Conservation (phyloP, 768 basidiomycete genomes). For the Hemileccinum impolitum region DNA sequence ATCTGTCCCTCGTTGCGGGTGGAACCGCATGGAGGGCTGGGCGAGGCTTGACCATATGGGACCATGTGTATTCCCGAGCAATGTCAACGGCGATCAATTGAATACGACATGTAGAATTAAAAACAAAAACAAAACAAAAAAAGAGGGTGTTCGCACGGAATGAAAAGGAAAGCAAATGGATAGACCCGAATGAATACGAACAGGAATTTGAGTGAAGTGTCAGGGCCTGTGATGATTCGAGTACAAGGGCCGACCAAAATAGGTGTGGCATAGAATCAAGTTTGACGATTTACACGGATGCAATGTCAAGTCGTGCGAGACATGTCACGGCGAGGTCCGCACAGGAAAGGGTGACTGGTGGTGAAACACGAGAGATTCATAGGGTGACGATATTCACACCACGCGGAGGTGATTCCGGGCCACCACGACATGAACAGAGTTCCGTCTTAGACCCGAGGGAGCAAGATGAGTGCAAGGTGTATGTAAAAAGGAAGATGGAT, state of each 20-base stretch:
- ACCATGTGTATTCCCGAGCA: slow-evolving; percentile 29
- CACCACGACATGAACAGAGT: slow-evolving; percentile 24
- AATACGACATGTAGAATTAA: slow-evolving; percentile 29
- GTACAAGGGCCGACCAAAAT: background rate
- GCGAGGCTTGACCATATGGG: slow-evolving; percentile 29
- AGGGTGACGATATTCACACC: slow-evolving; percentile 17
- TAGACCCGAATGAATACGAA: too few relatives aligned
- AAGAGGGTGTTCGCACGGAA: slow-evolving; percentile 17
- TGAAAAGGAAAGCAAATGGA: slow-evolving; percentile 15
- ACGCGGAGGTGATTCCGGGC: slow-evolving; percentile 18
- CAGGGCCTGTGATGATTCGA: too few relatives aligned
- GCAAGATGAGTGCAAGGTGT: too few relatives aligned
- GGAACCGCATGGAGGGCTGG: slow-evolving; percentile 24
- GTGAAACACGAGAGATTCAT: slow-evolving; percentile 23
- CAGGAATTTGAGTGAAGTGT: too few relatives aligned
- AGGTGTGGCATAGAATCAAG: slow-evolving; percentile 1
- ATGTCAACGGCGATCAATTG: slow-evolving; percentile 35
- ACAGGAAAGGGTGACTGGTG: slow-evolving; percentile 12
- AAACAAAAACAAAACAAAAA: too few relatives aligned
- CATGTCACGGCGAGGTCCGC: background rate
- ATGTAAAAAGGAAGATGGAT: slow-evolving; percentile 33
- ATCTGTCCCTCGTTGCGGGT: slow-evolving; percentile 13
- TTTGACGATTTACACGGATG: background rate
- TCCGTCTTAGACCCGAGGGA: slow-evolving; percentile 32
- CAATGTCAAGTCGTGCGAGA: background rate